Evolutionary conservation across 441 rosid species (phyloP).

Genomic region (Omphalea diandra): DNA sequence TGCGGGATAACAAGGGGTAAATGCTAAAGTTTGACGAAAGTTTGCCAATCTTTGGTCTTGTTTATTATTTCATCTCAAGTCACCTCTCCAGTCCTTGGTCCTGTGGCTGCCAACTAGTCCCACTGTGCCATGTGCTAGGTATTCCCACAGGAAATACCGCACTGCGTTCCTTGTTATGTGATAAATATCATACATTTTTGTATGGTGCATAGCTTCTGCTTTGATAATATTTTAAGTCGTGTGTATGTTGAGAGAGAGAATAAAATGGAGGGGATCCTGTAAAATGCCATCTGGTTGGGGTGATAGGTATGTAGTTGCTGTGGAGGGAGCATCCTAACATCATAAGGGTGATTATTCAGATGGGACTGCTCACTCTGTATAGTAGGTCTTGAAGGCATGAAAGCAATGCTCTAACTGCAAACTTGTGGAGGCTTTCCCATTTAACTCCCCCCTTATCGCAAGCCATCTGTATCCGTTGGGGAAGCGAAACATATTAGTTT

Average conservation of each 20-base stretch:
- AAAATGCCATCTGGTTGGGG: slow-evolving; percentile 4
- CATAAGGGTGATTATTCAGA: slow-evolving; percentile 4
- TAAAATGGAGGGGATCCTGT: neutral
- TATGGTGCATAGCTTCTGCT: too few relatives aligned
- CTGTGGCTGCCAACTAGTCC: slow-evolving; percentile 18
- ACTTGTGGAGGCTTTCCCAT: neutral
- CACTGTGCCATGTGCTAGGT: slow-evolving; percentile 12
- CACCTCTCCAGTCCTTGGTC: neutral
- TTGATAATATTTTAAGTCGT: neutral
- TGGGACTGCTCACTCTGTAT: neutral
- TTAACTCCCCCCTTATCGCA: neutral
- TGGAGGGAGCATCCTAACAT: slow-evolving; percentile 21
- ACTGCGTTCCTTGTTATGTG: too few relatives aligned
- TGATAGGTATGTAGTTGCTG: slow-evolving; percentile 8
- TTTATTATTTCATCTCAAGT: neutral
- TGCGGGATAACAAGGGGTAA: too few relatives aligned
- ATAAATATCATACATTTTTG: too few relatives aligned
- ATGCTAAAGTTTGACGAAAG: too few relatives aligned
- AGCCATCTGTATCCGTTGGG: neutral
- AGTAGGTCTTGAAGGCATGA: slow-evolving; percentile 18
- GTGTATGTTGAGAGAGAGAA: neutral
- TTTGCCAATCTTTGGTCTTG: too few relatives aligned
- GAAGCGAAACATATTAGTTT: neutral
- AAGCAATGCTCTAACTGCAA: slow-evolving; percentile 23
- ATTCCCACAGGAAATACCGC: neutral